Percentiles rank a stretch among this genome's conserved stretches.
Evolutionary conservation across 345 rosid genomes (phyloP).

Genomic region (Salix suchowensis): DNA sequence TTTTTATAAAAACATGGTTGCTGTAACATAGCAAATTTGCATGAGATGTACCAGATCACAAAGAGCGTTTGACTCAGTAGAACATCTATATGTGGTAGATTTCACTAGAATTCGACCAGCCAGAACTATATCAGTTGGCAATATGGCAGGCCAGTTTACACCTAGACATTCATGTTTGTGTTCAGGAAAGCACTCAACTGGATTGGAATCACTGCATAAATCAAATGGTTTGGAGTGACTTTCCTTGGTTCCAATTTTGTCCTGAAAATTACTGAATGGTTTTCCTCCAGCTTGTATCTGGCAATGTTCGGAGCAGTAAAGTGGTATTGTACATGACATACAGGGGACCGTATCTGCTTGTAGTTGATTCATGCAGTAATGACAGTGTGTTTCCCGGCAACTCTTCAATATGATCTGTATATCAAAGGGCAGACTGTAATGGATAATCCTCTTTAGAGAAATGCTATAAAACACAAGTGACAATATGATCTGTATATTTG

Average conservation of each 20-base stretch:
- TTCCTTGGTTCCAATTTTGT: conserved; percentile 15
- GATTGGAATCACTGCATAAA: conserved; percentile 13
- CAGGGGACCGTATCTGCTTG: conserved; percentile 73
- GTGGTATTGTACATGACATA: conserved; percentile 59
- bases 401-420: conserved; percentile 58
- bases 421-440: conserved; percentile 1
- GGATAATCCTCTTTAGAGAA: background rate
- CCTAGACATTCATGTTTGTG: conserved; percentile 84
- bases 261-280: conserved; percentile 14
- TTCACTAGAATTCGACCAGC: conserved; percentile 70
- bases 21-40: background rate
- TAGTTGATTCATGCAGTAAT: conserved; percentile 74
- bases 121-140: conserved; percentile 69
- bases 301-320: conserved; percentile 75
- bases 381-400: conserved; percentile 71
- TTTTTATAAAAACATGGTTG: background rate
- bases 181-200: conserved; percentile 43
- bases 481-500: no score
- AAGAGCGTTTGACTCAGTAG: conserved; percentile 27
- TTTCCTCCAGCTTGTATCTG: conserved; percentile 52
- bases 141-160: conserved; percentile 66
- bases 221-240: conserved; percentile 23
- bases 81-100: conserved; percentile 35
- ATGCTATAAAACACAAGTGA: background rate
- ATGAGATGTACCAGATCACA: conserved; percentile 42